Evolutionary conservation across 2,329 filamentous ascomycete species (phyloP), one percentile per base, ranked within the genome.

Genomic region (Lasiodiplodia citricola): DNA sequence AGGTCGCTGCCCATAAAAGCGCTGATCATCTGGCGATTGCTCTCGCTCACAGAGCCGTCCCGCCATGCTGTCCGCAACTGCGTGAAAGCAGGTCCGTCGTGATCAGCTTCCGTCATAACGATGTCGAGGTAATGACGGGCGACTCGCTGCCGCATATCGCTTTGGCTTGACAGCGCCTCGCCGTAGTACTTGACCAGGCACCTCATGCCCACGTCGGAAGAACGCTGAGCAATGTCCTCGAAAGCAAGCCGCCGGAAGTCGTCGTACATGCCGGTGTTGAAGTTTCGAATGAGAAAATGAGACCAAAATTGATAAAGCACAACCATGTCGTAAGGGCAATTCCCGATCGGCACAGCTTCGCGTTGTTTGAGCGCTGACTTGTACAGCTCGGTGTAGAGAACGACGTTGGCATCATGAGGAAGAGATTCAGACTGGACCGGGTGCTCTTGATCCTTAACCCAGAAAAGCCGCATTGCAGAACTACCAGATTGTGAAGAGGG

Each of bases 301-400:
- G 88, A 88, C 90, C 91, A 94, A 81, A 92, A 92, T 71, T 89
- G 86, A 81, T 93, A 93, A 37, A 92, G 85, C 69, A 88, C 84
- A 75, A 88, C 85, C 84, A 91, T 89, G 74, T 89, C 85, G 70
- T 83, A 81, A 60, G 87, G 85, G 50, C 82, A 85, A 67, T 71
- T 80, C 72, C 82, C 82, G 71, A 78, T 77, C 54, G 80, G 72
- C 70, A 81, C 79, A 72, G 79, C 78, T 70, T 80, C 77, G 72
- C 84, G 85, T 78, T 86, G 82, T 63, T 81, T 76, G 60, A 87
- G 81, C 68, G 84, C 84, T 75, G 83, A 83, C 70, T 78, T 80
- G 74, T 81, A 83, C 73, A 86, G 82, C 64, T 81, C 76, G 65
- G 79, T 76, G 75, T 85, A 87, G 64, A 82, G 81, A 78, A 86